Evolutionary conservation across 2,329 filamentous ascomycete genomes (phyloP).

Genomic region (Venturia carpophila): DNA sequence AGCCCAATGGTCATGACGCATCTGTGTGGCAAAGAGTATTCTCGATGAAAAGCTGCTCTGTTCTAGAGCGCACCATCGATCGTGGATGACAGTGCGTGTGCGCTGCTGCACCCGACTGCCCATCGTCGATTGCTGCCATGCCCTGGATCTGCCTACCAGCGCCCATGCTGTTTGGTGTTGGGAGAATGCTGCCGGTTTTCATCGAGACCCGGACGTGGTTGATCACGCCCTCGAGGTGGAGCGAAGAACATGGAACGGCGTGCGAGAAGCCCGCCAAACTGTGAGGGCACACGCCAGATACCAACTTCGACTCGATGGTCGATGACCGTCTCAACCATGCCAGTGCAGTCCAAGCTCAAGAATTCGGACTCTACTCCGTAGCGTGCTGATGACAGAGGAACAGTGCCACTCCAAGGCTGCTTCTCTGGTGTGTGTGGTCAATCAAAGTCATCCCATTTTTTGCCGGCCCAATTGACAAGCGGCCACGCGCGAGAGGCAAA

Average conservation of each 20-base stretch:
- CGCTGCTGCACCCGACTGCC: background rate
- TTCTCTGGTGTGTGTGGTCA: background rate
- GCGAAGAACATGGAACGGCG: background rate
- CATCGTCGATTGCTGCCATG: background rate
- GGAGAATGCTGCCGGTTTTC: background rate
- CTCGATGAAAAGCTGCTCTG: background rate
- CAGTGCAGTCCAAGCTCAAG: background rate
- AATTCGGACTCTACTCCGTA: conserved; percentile 5
- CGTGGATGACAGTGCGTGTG: background rate
- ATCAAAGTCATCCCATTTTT: background rate
- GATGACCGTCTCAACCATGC: background rate
- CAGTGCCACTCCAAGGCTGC: background rate
- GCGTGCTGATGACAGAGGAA: background rate
- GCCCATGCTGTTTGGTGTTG: background rate
- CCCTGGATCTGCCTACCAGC: background rate
- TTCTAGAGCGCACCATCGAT: background rate
- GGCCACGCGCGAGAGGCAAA: background rate
- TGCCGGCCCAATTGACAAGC: background rate
- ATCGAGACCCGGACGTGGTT: background rate
- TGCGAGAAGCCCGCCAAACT: background rate
- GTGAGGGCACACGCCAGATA: background rate
- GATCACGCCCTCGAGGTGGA: background rate
- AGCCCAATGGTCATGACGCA: background rate
- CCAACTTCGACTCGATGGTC: background rate
- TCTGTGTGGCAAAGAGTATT: background rate